Percentiles rank a stretch among this genome's conserved stretches.
phyloP scores from a whole-genome alignment of 352 stramenopile species.

The Pythium coloratum region DNA sequence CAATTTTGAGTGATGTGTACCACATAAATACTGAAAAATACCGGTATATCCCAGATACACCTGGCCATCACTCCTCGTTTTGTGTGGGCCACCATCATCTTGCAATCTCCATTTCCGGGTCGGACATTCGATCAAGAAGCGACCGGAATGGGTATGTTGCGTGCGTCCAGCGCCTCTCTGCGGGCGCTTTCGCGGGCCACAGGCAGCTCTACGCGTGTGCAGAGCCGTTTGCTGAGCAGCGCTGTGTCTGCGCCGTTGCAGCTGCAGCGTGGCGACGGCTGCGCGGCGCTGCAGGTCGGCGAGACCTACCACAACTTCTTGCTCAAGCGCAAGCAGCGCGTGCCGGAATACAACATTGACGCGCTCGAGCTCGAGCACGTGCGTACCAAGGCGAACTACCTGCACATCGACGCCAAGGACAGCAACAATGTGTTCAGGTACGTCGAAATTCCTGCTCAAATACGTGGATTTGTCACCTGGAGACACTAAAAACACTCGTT shows the following conservation, averaged over 20 bases:
- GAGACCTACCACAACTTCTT: slow-evolving; percentile 80
- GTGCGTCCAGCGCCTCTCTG: slow-evolving; percentile 7
- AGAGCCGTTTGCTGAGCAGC: slow-evolving; percentile 8
- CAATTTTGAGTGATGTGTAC: background rate
- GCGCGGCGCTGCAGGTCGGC: slow-evolving; percentile 51
- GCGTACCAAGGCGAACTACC: slow-evolving; percentile 68
- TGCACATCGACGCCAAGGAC: slow-evolving; percentile 85
- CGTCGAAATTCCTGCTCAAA: background rate
- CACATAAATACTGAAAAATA: slow-evolving; percentile 3
- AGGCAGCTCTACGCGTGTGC: background rate
- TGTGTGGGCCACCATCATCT: slow-evolving; percentile 7
- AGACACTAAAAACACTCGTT: background rate
- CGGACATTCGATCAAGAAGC: background rate
- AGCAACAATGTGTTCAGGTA: slow-evolving; percentile 85
- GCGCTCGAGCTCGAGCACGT: slow-evolving; percentile 75
- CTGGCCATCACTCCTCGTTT: slow-evolving; percentile 13
- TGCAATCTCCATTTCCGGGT: slow-evolving; percentile 2
- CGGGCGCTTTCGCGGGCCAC: slow-evolving; percentile 2
- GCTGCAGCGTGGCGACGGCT: slow-evolving; percentile 52
- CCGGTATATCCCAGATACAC: slow-evolving; percentile 4
- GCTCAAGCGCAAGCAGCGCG: slow-evolving; percentile 49
- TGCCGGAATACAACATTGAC: slow-evolving; percentile 85
- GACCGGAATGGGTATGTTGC: slow-evolving; percentile 15
- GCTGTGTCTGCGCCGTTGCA: background rate
- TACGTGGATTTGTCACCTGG: background rate